Conservation (phyloP, 2,329 filamentous ascomycete genomes). For the Fusarium sp. region DNA sequence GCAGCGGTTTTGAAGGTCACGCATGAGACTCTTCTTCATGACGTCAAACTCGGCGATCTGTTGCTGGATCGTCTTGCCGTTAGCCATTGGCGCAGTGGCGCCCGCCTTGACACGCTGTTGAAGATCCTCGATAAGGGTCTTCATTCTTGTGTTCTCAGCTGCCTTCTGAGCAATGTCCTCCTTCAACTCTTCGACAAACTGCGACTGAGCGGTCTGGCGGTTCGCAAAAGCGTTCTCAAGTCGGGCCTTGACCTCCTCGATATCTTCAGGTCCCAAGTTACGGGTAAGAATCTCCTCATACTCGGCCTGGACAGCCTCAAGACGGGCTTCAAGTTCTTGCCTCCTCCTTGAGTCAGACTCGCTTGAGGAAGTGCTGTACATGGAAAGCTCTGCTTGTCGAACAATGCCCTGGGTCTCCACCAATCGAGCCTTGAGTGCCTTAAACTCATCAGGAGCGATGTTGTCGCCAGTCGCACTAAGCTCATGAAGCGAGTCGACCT, state of each 20-base stretch:
- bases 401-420: constrained; percentile 92
- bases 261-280: constrained; percentile 79
- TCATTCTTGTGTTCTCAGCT: constrained; percentile 83
- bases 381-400: constrained; percentile 87
- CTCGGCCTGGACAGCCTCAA: constrained; percentile 78
- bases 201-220: constrained; percentile 75
- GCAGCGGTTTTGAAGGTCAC: constrained; percentile 96
- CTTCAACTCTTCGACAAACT: constrained; percentile 80
- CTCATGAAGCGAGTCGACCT: constrained; percentile 80
- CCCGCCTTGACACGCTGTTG: constrained; percentile 76
- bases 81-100: constrained; percentile 66
- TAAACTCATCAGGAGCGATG: constrained; percentile 82
- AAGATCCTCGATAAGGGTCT: constrained; percentile 80
- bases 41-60: constrained; percentile 98
- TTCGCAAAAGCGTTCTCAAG: constrained; percentile 80
- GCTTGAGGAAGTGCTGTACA: constrained; percentile 73
- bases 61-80: constrained; percentile 93
- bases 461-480: constrained; percentile 79
- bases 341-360: constrained; percentile 73
- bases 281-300: constrained; percentile 84
- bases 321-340: constrained; percentile 78
- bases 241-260: constrained; percentile 82
- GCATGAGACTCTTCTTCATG: constrained; percentile 99
- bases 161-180: constrained; percentile 78
- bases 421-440: constrained; percentile 78